Base-by-base conservation (phyloP, 2,329 filamentous ascomycete genomes). In the Ophiobolus disseminans region DNA sequence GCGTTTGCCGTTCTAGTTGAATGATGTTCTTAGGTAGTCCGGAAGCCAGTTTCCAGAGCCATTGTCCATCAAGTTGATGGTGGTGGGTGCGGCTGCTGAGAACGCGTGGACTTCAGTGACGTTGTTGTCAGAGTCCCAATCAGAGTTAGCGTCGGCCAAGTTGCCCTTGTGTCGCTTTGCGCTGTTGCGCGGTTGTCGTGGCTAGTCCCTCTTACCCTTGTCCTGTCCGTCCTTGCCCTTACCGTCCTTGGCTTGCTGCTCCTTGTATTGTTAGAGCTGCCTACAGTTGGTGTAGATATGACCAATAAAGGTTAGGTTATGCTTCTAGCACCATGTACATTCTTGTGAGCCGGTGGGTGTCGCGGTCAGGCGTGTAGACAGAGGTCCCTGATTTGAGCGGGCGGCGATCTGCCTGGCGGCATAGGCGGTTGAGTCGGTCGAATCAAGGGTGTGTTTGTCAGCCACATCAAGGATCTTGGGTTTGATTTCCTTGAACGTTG, bases 381-480 rank as follows among this genome's bases (percentile, higher is more conserved):
- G n/a, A 28, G 21, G 23, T 40, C 22, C 22, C 14, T 14, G 23
- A 40, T 25, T 17, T 28, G 7, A 20, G 28, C 37, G 28, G 16
- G 28, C 28, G 16, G 45, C 22, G 8, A 30, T 8, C 42, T 42
- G 13, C 10, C 36, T 19, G 5, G 41, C 36, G 11, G 35, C 22
- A 17, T 45, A 50, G 22, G 36, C 36, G 14, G 32, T 39, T 16
- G 36, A 53, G 40, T 45, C 30, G n/a, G 26, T 38, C n/a, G 13
- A 19, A 16, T 53, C 28, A 13, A 49, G 30, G 3, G 23, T 42
- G 40, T 53, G 41, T 36, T 48, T 42, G 11, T 49, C 41, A 9
- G 37, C 16, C 23, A 49, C 44, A 36, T 54, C 34, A 16, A 54
- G 45, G 17, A 50, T 54, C 19, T 54, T 54, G 14, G 39, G 37